These are phyloP conservation scores for Candida sphagnicola DNA, from an alignment of 805 yeast species.

Conservation along the genomic window DNA sequence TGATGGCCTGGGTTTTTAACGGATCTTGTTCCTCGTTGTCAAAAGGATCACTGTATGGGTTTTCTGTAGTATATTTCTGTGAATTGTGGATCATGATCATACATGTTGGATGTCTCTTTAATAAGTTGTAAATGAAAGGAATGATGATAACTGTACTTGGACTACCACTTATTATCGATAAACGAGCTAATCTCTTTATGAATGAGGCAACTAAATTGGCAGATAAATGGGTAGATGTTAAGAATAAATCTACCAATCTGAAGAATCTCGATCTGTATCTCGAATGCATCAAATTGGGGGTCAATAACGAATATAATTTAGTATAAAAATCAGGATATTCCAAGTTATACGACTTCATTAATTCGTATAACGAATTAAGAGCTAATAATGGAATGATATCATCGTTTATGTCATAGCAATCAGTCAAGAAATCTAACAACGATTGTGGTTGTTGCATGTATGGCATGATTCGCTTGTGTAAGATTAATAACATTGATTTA, in stretches of 20 bases:
- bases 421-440: conserved; percentile 91
- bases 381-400: conserved; percentile 69
- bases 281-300: conserved; percentile 70
- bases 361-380: conserved; percentile 79
- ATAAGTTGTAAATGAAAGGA: conserved; percentile 86
- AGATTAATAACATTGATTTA: conserved; percentile 60
- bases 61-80: conserved; percentile 13
- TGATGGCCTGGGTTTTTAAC: conserved; percentile 69
- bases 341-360: conserved; percentile 76
- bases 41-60: conserved; percentile 58
- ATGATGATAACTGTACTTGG: conserved; percentile 81
- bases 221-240: conserved; percentile 84
- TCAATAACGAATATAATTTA: conserved; percentile 77
- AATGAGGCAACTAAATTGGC: conserved; percentile 83
- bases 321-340: conserved; percentile 89
- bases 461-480: conserved; percentile 86
- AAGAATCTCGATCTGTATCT: conserved; percentile 83
- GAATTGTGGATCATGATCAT: conserved; percentile 78
- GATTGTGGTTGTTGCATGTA: conserved; percentile 72
- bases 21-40: conserved; percentile 68
- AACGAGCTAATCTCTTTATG: conserved; percentile 74
- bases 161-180: conserved; percentile 76
- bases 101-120: conserved; percentile 91
- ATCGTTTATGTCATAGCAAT: conserved; percentile 57
- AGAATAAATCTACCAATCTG: conserved; percentile 79